Evolutionary conservation across 2,329 filamentous ascomycete genomes (phyloP).

Genomic region (Penicillium brasilianum): DNA sequence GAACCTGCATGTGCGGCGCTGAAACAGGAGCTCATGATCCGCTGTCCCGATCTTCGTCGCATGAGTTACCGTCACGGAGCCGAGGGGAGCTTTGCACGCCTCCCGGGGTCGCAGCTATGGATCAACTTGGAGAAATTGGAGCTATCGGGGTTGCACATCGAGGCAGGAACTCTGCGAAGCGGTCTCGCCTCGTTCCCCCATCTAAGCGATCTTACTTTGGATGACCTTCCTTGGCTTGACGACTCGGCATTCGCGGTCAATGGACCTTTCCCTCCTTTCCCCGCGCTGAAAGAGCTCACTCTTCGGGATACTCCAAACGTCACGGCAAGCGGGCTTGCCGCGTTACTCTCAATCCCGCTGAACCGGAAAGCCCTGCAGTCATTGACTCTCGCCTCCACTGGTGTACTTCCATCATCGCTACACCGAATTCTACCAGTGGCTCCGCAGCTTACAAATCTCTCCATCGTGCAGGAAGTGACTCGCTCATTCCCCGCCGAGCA

Average conservation of each 20-base stretch:
- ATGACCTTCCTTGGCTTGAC: conserved; percentile 70
- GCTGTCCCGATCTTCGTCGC: conserved; percentile 82
- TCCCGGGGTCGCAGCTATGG: conserved; percentile 62
- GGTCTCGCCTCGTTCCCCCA: conserved; percentile 70
- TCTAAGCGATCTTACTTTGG: conserved; percentile 76
- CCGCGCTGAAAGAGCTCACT: conserved; percentile 73
- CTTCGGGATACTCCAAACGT: conserved; percentile 73
- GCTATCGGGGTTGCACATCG: conserved; percentile 44
- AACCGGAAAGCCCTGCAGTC: conserved; percentile 67
- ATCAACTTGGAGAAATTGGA: conserved; percentile 49
- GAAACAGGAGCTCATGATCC: conserved; percentile 80
- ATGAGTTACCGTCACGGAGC: conserved; percentile 83
- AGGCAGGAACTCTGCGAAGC: conserved; percentile 61
- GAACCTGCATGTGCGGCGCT: conserved; percentile 76
- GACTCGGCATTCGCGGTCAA: conserved; percentile 76
- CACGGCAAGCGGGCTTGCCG: conserved; percentile 71
- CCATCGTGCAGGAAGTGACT: conserved; percentile 61
- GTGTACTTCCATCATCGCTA: conserved; percentile 57
- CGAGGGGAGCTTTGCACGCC: conserved; percentile 74
- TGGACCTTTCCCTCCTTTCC: conserved; percentile 72
- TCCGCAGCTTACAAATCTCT: conserved; percentile 53
- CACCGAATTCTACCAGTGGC: conserved; percentile 50
- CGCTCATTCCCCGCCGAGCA: conserved; percentile 61
- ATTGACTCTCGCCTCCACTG: conserved; percentile 73
- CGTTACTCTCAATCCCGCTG: conserved; percentile 68